Evolutionary conservation across 2,329 filamentous ascomycete species (phyloP).

Genomic region (Paraphoma sp.): DNA sequence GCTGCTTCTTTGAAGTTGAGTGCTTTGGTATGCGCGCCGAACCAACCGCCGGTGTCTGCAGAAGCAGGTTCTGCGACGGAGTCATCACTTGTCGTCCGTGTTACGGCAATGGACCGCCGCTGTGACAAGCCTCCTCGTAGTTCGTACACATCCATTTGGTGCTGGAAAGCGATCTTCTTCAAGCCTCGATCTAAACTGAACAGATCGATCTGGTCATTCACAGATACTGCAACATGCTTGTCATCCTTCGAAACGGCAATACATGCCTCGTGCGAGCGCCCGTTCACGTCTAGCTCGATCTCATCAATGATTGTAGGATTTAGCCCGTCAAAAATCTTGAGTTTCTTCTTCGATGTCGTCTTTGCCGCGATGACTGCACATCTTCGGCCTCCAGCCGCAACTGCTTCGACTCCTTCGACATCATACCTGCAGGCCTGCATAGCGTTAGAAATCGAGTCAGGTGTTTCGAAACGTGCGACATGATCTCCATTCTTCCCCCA

Average conservation of each 20-base stretch:
- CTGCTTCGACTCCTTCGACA: constrained; percentile 38
- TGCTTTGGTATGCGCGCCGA: constrained; percentile 17
- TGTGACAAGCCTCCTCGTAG: constrained; percentile 27
- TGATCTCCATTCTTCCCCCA: constrained; percentile 23
- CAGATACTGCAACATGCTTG: constrained; percentile 24
- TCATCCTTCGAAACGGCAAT: constrained; percentile 33
- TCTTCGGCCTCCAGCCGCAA: constrained; percentile 40
- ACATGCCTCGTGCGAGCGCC: constrained; percentile 16
- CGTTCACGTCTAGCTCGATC: constrained; percentile 20
- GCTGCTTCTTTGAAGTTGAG: constrained; percentile 30
- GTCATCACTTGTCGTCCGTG: constrained; percentile 22
- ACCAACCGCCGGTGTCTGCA: constrained; percentile 26
- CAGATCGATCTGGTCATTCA: constrained; percentile 29
- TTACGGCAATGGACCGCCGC: constrained; percentile 25
- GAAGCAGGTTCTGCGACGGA: constrained; percentile 3
- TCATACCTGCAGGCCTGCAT: constrained; percentile 42
- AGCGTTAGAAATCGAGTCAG: constrained; percentile 28
- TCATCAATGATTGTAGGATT: constrained; percentile 21
- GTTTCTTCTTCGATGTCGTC: constrained; percentile 20
- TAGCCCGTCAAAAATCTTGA: constrained; percentile 38
- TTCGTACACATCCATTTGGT: constrained; percentile 34
- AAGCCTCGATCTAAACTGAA: constrained; percentile 25
- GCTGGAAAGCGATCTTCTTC: constrained; percentile 28
- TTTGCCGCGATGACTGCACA: constrained; percentile 39
- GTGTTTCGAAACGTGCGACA: constrained; percentile 39